These are phyloP conservation scores for Peronosclerospora sorghi DNA, from an alignment of 352 stramenopile species.

Conservation along the genomic window DNA sequence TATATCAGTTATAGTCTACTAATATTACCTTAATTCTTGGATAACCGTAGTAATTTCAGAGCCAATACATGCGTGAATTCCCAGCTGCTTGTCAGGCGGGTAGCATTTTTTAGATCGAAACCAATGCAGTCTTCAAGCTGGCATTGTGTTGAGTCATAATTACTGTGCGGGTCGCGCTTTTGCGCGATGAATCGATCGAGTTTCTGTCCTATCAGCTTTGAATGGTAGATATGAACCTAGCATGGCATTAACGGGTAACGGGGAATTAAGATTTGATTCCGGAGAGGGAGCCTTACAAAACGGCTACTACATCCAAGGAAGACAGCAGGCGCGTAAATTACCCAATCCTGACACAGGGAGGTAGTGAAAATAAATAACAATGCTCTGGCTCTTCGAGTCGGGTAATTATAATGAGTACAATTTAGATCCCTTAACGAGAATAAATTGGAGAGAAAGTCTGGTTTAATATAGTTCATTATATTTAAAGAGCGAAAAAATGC, in stretches of 20 bases:
- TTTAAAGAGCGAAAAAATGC: too few relatives aligned
- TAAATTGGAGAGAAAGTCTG: constrained; percentile 18
- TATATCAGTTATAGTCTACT: too few relatives aligned
- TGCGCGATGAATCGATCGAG: constrained; percentile 81
- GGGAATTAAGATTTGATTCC: too few relatives aligned
- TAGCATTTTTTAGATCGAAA: constrained; percentile 20
- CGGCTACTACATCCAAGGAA: constrained; percentile 23
- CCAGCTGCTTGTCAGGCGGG: constrained; percentile 9
- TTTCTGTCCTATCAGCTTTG: constrained; percentile 89
- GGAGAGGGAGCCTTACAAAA: too few relatives aligned
- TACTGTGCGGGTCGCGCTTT: too few relatives aligned
- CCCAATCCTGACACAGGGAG: constrained; percentile 86
- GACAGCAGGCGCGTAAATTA: too few relatives aligned
- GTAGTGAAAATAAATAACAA: constrained; percentile 75
- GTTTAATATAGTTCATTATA: too few relatives aligned
- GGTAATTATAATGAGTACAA: constrained; percentile 88
- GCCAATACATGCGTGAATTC: constrained; percentile 85
- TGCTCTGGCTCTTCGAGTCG: constrained; percentile 23
- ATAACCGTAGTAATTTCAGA: constrained; percentile 90
- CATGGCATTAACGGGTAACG: too few relatives aligned
- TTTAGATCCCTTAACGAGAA: constrained; percentile 78
- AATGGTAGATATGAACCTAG: too few relatives aligned
- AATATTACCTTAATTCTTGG: constrained; percentile 88
- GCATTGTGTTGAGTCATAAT: constrained; percentile 18
- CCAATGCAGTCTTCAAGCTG: constrained; percentile 15